These are phyloP conservation scores for Cladorrhinum sp. DNA, from an alignment of 2,329 filamentous ascomycete genomes.

Conservation along the genomic window DNA sequence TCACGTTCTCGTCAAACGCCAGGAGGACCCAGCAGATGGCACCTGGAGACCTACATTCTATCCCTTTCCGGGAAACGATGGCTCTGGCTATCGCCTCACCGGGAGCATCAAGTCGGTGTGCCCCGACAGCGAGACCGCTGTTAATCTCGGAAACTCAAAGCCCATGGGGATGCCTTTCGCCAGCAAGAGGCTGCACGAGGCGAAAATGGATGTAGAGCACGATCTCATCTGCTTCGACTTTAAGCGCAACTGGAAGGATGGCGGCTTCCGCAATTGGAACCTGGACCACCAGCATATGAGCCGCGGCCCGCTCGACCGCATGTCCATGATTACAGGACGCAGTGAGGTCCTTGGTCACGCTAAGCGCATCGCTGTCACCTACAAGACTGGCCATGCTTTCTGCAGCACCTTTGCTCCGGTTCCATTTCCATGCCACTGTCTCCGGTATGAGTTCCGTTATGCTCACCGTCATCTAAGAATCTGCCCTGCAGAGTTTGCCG, in stretches of 20 bases:
- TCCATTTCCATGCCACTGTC: background rate
- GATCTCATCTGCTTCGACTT: conserved; percentile 28
- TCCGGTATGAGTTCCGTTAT: background rate
- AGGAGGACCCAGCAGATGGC: background rate
- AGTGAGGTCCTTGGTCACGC: background rate
- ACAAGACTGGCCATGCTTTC: background rate
- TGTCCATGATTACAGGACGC: background rate
- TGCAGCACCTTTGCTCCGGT: background rate
- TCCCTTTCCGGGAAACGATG: background rate
- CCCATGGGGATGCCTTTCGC: conserved; percentile 1
- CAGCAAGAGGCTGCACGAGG: background rate
- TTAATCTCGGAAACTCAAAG: background rate
- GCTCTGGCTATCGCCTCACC: conserved; percentile 11
- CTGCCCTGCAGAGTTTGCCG: conserved; percentile 23
- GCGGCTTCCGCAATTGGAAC: background rate
- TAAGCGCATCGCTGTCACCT: background rate
- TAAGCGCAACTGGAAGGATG: background rate
- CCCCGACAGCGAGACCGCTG: background rate
- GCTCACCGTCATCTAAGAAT: conserved; percentile 4
- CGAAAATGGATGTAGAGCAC: conserved; percentile 5
- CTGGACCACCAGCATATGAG: background rate
- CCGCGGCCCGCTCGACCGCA: background rate
- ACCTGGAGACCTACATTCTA: background rate
- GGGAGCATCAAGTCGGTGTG: background rate
- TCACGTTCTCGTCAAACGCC: conserved; percentile 7